Evolutionary conservation across 2,329 filamentous ascomycete genomes (phyloP).

Genomic region (Calonectria leucothoes): DNA sequence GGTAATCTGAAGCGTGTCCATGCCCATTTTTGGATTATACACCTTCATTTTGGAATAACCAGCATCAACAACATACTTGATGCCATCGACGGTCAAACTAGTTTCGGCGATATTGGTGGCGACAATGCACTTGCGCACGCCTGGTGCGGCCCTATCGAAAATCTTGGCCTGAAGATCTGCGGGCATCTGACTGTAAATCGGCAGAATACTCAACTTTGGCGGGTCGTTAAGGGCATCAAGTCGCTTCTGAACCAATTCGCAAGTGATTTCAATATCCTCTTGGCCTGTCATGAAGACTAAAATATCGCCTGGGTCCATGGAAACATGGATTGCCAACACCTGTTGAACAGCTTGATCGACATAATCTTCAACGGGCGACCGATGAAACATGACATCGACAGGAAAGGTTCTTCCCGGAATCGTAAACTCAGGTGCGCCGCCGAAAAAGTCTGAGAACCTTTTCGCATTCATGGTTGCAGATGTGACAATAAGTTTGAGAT

Average conservation of each 20-base stretch:
- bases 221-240: constrained; percentile 92
- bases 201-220: constrained; percentile 91
- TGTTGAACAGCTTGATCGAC: constrained; percentile 98
- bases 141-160: constrained; percentile 89
- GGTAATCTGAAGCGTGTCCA: constrained; percentile 98
- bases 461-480: constrained; percentile 99
- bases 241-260: constrained; percentile 89
- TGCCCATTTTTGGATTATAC: constrained; percentile 98
- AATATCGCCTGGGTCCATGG: constrained; percentile 92
- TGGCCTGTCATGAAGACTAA: constrained; percentile 99
- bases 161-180: constrained; percentile 98
- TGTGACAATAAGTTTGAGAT: constrained; percentile 96
- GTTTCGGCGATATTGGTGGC: constrained; percentile 99
- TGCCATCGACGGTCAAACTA: constrained; percentile 96
- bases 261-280: constrained; percentile 97
- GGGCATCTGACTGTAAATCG: constrained; percentile 99
- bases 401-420: constrained; percentile 97
- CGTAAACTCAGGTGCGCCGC: constrained; percentile 94
- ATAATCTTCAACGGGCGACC: constrained; percentile 96
- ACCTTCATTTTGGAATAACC: constrained; percentile 98
- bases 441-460: constrained; percentile 95
- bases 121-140: constrained; percentile 96
- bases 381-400: constrained; percentile 95
- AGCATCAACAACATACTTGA: constrained; percentile 98
- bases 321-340: constrained; percentile 94